Percentiles rank a stretch among this genome's conserved stretches.
Conservation (phyloP, 1,139 yeast genomes). For the Geotrichum klebahnii region DNA sequence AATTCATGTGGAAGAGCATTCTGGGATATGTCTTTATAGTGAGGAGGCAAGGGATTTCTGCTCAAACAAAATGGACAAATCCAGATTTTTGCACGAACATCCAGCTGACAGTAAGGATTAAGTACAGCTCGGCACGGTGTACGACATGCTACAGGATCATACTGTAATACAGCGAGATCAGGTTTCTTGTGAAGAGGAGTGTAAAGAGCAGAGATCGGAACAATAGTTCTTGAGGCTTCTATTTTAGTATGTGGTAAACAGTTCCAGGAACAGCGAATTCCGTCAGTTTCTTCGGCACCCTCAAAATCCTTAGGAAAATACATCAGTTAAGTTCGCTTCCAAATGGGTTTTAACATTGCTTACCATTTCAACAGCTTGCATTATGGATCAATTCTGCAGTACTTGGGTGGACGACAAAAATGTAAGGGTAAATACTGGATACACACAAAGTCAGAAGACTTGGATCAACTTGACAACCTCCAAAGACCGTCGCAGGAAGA, state of each 20-base stretch:
- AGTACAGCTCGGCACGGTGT: constrained; percentile 79
- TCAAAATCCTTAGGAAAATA: constrained; percentile 57
- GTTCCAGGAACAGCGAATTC: constrained; percentile 89
- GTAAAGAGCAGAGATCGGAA: constrained; percentile 90
- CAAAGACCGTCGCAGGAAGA: too few species aligned
- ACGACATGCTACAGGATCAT: constrained; percentile 87
- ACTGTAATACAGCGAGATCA: constrained; percentile 73
- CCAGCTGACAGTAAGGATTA: constrained; percentile 81
- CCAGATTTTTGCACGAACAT: constrained; percentile 80
- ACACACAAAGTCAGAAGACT: too few species aligned
- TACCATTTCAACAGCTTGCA: constrained; percentile 6
- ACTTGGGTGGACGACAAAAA: not conserved
- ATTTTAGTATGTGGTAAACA: constrained; percentile 80
- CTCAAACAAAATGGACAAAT: constrained; percentile 79
- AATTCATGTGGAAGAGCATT: constrained; percentile 87
- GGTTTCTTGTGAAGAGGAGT: constrained; percentile 83
- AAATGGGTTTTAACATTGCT: not conserved
- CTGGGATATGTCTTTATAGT: constrained; percentile 77
- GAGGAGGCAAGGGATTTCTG: constrained; percentile 84
- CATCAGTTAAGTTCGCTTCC: not conserved
- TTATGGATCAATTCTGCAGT: not conserved
- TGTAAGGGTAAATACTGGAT: too few species aligned
- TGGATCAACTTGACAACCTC: too few species aligned
- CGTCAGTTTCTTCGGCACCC: constrained; percentile 79
- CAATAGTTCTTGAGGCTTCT: constrained; percentile 88